Conservation (phyloP, 345 rosid species). For the Eucalyptus cloeziana region DNA sequence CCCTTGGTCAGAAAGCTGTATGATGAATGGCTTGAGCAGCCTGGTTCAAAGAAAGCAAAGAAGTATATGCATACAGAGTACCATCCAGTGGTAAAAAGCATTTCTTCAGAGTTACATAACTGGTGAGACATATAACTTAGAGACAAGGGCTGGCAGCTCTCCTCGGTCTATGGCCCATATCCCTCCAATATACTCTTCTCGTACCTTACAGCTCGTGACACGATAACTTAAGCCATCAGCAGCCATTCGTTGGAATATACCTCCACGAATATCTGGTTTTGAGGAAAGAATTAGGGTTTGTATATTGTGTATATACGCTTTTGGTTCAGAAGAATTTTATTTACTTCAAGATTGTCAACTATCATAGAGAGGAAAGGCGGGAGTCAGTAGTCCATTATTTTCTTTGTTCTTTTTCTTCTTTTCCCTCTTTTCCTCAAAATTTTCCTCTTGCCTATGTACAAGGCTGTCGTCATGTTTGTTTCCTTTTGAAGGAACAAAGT, state of each 20-base stretch:
- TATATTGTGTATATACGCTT: background rate
- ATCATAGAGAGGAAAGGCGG: background rate
- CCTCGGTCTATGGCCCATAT: background rate
- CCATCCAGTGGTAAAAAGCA: constrained; percentile 76
- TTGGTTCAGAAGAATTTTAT: background rate
- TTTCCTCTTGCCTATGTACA: background rate
- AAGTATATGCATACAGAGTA: constrained; percentile 67
- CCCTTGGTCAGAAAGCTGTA: constrained; percentile 52
- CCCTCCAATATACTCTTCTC: background rate
- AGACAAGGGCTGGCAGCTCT: background rate
- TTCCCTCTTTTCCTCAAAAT: background rate
- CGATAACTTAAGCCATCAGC: background rate
- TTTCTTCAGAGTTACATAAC: constrained; percentile 60
- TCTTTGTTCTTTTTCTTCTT: background rate
- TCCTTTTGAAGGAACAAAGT: background rate
- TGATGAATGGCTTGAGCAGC: constrained; percentile 81
- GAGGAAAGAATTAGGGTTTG: background rate
- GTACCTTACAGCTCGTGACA: background rate
- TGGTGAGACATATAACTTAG: constrained; percentile 32
- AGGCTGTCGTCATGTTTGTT: background rate
- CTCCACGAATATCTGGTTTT: background rate
- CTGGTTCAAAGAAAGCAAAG: constrained; percentile 73
- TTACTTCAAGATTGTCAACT: background rate
- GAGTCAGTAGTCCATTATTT: background rate
- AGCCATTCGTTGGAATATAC: background rate